Evolutionary conservation across 306 rosid species (phyloP), one percentile per base, ranked within the genome.

Genomic region (Astragalus membranaceus): DNA sequence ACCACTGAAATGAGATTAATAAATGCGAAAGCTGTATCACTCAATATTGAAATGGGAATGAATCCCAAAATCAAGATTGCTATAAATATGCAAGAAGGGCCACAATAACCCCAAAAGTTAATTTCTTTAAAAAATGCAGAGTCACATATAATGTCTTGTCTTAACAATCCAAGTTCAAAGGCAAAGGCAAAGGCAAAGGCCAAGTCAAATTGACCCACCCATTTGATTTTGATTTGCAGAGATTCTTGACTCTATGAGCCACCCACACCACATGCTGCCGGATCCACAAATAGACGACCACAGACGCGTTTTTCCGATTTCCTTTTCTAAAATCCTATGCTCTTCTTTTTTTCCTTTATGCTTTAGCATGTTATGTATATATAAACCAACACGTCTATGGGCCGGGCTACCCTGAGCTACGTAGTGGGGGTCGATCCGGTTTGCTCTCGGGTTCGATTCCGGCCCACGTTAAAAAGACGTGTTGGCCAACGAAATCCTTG

Each of bases 161-260:
- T 26, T 53, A 10, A 12, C 16, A 61, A 32, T 46, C 44, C 33
- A 75, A 67, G 32, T 54, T 54, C 37, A 47, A 71, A 23, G 63
- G 77, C 37, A 55, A 71, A 23, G 63, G 77, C 37, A 47, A 71
- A 23, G 63, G 77, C 37, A 55, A 71, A 23, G 63, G 77, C 8
- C 48, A 46, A 77, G 67, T 77, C 52, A 63, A 77, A 46, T 36
- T 54, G 13, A 1, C 47, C 53, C n/a, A 42, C 36, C 30, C 30
- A 26, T 3, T 26, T 54, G 8, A 46, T 70, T 70, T 77, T 54
- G 29, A 44, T 64, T 62, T 16, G 5, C 3, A 8, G 37, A 64
- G 42, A 76, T 59, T 51, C 32, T 47, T 67, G 62, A 68, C 29
- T 29, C 4, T 8, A 15, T 50, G 26, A 36, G 36, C 13, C 55